Base-by-base conservation (phyloP, 2,329 filamentous ascomycete species). In the Fusarium sambucinum region DNA sequence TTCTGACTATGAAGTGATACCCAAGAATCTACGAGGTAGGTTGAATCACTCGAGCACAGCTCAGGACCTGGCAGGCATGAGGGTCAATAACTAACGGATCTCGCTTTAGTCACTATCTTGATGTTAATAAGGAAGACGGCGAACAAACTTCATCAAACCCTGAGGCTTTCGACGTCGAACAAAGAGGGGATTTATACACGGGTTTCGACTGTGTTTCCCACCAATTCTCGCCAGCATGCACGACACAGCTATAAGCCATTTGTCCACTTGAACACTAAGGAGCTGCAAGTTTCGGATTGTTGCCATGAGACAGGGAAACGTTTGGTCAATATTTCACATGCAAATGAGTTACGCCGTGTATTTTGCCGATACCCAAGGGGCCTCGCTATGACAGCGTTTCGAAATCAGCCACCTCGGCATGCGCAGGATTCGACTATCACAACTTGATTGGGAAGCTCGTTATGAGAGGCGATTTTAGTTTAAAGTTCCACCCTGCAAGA, bases 361-460 rank as follows among this genome's bases (percentile, higher is more conserved):
- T 60, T 44, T 29, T 32, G 50, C 59, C 55, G 38, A 41, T 19
- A 19, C n/a, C 7, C 12, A 27, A 38, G 17, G 17, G 23, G 35
- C 33, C 32, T 56, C 29, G 21, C 42, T n/a, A 33, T 33, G n/a
- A 27, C 37, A 33, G 29, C 35, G 46, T 55, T 44, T 42, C 33
- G 37, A 42, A 57, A 41, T 32, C 10, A 55, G 19, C 27, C 30
- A 35, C 58, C 58, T 63, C 59, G 59, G 59, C 35, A 50, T 38
- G 30, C 42, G 59, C 50, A 55, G 63, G 57, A 14, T 51, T 57
- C 57, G 58, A 63, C 42, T 56, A 47, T 63, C 50, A 25, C 33
- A 63, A 57, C 58, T 63, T 38, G 58, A 63, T 57, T 19, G 41
- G 59, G 59, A 63, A 63, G 58, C 50, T 63, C 32, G 37, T 27